Base-by-base conservation (phyloP, 1,284 basidiomycete species). In the Psilocybe mexicana region DNA sequence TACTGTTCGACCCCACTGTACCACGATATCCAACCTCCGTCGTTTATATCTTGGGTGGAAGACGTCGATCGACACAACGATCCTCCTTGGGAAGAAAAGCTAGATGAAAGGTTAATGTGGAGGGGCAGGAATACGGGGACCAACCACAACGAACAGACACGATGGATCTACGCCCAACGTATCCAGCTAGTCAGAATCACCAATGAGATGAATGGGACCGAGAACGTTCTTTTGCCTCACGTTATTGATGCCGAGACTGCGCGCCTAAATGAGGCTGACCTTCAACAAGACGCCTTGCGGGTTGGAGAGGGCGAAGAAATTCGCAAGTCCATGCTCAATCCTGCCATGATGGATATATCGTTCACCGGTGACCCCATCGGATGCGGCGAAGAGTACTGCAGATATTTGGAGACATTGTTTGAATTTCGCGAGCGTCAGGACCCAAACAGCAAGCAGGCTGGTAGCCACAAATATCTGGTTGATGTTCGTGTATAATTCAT, bases 111-210 rank as follows among this genome's bases (percentile, higher is more conserved):
- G 44, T 59, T 86, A 35, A 68, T 80, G 24, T 87, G 86, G 86
- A 72, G 85, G 26, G 86, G 86, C 2, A 78, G 76, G 42, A 85
- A 79, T 38, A 87, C 85, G 0, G 86, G 85, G 2, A 84, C 84
- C 11, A 73, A 71, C 52, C 76, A 78, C 48, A 68, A 67, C 6
- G 62, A 69, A 2, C 61, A 65, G 0, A 72, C 74, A 10, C 70
- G 75, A 3, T 88, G 86, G 87, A 70, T 70, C 60, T 66, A 78
- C 33, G 73, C 77, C 3, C 87, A 89, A 61, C 74, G 69, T 47
- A 72, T 60, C 26, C 69, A 67, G 49, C 69, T 72, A n/a, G 74
- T 73, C 63, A 74, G 61, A 28, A 72, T 61, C 53, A 75, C 68
- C 51, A 79, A 67, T 52, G 54, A 57, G 14, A 25, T 54, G 11